phyloP scores from a whole-genome alignment of 257 asterid species.

The Marsdenia floribunda region DNA sequence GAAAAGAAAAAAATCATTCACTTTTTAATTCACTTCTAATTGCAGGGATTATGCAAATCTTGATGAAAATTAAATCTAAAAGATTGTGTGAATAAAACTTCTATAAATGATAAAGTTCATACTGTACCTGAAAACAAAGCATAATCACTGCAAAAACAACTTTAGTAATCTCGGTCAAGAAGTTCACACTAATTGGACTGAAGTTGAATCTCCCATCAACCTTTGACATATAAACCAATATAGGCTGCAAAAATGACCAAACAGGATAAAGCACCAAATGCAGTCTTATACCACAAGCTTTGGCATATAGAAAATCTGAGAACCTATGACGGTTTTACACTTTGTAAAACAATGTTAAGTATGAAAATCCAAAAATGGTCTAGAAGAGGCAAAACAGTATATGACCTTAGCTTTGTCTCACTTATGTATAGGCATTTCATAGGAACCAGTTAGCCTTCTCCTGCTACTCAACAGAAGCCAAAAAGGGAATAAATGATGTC shows the following conservation, averaged over 20 bases:
- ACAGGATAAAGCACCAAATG: neutral
- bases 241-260: slow-evolving; percentile 53
- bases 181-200: slow-evolving; percentile 97
- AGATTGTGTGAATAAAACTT: neutral
- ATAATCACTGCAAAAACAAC: slow-evolving; percentile 76
- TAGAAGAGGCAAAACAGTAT: neutral
- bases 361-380: neutral
- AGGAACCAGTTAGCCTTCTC: neutral
- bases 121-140: slow-evolving; percentile 84
- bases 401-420: neutral
- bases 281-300: neutral
- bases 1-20: neutral
- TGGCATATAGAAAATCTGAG: neutral
- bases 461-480: neutral
- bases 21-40: neutral
- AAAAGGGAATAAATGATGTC: neutral
- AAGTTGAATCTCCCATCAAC: slow-evolving; percentile 91
- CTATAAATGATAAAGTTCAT: slow-evolving; percentile 8
- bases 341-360: neutral
- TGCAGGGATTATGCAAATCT: neutral
- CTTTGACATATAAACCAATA: slow-evolving; percentile 90
- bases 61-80: neutral
- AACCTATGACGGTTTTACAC: neutral
- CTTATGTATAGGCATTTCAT: neutral
- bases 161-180: slow-evolving; percentile 79